Evolutionary conservation across 1,284 basidiomycete genomes (phyloP).

Genomic region (Pseudozyma tsukubaensis): DNA sequence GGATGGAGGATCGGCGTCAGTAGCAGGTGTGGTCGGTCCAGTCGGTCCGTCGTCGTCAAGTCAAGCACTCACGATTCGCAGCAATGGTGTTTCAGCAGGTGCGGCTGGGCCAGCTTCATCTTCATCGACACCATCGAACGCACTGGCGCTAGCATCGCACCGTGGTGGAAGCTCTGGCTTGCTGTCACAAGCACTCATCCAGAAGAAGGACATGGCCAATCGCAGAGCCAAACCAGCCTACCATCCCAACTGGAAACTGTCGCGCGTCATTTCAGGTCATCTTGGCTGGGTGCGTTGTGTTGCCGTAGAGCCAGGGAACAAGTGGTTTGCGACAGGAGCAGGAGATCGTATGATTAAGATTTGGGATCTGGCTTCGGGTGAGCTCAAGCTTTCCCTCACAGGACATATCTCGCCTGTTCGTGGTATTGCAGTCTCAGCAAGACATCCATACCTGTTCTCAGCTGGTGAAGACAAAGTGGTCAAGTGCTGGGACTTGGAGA

Average conservation of each 20-base stretch:
- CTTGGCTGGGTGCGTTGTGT: constrained; percentile 97
- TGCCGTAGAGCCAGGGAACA: constrained; percentile 95
- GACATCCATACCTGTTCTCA: constrained; percentile 97
- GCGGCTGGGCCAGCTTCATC: constrained; percentile 18
- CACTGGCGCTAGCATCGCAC: constrained; percentile 33
- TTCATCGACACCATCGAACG: constrained; percentile 16
- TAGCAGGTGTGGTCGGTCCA: constrained; percentile 15
- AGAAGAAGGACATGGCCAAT: constrained; percentile 69
- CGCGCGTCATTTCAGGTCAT: constrained; percentile 96
- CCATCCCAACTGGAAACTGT: constrained; percentile 92
- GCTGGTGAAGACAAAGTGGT: constrained; percentile 99
- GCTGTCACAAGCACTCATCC: constrained; percentile 62
- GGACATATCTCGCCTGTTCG: constrained; percentile 98
- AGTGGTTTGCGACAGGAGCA: constrained; percentile 98
- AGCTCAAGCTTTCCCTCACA: constrained; percentile 92
- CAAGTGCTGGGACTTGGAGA: constrained; percentile 99
- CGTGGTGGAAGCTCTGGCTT: constrained; percentile 43
- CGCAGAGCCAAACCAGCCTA: constrained; percentile 92
- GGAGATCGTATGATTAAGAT: constrained; percentile 99
- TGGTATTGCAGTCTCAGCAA: constrained; percentile 87
- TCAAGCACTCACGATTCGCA: constrained; percentile 36
- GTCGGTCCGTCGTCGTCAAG: constrained; percentile 25
- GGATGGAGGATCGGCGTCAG: constrained; percentile 26
- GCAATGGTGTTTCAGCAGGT: constrained; percentile 12
- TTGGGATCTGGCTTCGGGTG: constrained; percentile 97